Base-by-base conservation (phyloP, 805 yeast genomes). In the Ogataea populi-albae region DNA sequence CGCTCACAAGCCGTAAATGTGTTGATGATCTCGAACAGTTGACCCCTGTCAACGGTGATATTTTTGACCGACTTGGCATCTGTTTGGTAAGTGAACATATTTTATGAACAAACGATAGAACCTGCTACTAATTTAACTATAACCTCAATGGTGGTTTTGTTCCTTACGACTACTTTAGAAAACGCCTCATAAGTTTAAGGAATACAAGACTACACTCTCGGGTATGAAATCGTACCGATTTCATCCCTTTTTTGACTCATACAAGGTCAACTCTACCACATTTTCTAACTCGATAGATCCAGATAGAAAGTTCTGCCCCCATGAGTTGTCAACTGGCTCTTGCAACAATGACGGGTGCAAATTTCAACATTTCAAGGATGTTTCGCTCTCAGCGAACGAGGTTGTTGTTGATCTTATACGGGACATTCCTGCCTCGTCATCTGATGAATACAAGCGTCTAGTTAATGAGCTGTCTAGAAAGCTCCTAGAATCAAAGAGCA, bases 191-290 rank as follows among this genome's bases (percentile, higher is more conserved):
- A 35, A 14, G 25, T 41, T 44, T 27, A 35, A 31, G 31, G 40
- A 38, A 25, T 49, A 45, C 34, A 36, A 27, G 23, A 32, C 50
- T 10, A 26, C 32, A 11, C 30, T 45, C 19, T 26, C 37, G 11
- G 38, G 43, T 5, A 32, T 49, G 29, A 37, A 38, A 27, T 39
- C 50, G 16, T 49, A 37, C 34, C 35, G 40, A 9, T 47, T 45
- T 26, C 40, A 38, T 27, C 52, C 54, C 3, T 23, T 26, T 24
- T 49, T 47, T 35, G 46, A 43, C 23, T 23, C 30, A 7, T n/a
- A 14, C n/a, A 38, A 41, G 37, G 33, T 49, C 15, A 41, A 32
- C 14, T 49, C 54, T 4, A 21, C 30, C 15, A 45, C 49, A 10
- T 49, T 37, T 34, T 41, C 41, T 8, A 49, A 45, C 29, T 30